phyloP scores from a whole-genome alignment of 2,329 filamentous ascomycete genomes.

The Xylariaceae sp. region DNA sequence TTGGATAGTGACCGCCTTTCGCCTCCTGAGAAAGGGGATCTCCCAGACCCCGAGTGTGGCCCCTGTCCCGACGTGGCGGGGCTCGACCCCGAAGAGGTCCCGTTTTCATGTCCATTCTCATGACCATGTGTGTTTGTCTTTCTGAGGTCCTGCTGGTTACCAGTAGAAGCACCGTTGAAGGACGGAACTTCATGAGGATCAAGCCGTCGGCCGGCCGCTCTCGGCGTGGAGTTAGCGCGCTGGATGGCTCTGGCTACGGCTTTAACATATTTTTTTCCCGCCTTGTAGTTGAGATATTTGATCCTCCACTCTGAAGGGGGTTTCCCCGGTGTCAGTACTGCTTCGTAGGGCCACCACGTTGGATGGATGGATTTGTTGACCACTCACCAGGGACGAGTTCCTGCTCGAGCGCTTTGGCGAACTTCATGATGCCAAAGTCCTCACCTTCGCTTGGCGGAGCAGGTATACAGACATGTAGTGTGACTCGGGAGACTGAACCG shows the following conservation, averaged over 20 bases:
- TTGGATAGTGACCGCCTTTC: conserved; percentile 42
- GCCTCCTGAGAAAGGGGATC: conserved; percentile 21
- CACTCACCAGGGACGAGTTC: conserved; percentile 72
- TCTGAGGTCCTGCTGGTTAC: conserved; percentile 22
- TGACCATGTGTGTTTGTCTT: conserved; percentile 2
- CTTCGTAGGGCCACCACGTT: background rate
- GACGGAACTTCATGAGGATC: conserved; percentile 33
- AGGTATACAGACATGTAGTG: background rate
- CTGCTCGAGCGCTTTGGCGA: conserved; percentile 74
- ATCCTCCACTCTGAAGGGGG: conserved; percentile 67
- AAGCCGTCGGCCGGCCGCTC: conserved; percentile 29
- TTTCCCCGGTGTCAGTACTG: background rate
- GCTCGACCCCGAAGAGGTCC: conserved; percentile 22
- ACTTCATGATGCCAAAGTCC: conserved; percentile 51
- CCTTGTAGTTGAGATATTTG: conserved; percentile 95
- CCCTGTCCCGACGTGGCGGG: conserved; percentile 26
- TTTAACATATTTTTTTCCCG: conserved; percentile 91
- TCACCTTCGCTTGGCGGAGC: background rate
- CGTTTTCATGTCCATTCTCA: conserved; percentile 19
- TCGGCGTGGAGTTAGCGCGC: conserved; percentile 52
- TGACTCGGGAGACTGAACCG: background rate
- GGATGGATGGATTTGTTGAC: background rate
- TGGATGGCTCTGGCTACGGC: conserved; percentile 67
- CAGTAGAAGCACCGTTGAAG: conserved; percentile 28
- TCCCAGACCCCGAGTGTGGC: conserved; percentile 18